Conservation (phyloP, 352 stramenopile species). For the Phytophthora pinifolia region DNA sequence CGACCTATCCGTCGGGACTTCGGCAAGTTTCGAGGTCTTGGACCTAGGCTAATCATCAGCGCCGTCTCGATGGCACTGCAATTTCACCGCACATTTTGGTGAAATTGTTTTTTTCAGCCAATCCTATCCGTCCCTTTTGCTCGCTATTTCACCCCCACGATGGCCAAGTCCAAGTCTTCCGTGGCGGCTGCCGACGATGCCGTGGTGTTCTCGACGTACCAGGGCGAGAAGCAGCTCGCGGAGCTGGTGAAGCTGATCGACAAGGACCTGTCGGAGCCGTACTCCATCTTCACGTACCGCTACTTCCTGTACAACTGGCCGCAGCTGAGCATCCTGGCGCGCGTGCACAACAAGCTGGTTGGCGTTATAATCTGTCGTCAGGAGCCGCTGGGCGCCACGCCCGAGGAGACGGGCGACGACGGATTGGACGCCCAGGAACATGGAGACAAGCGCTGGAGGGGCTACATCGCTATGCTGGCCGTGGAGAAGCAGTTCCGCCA, state of each 20-base stretch:
- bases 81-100: too few species aligned
- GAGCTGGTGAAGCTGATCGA: constrained; percentile 94
- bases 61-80: too few species aligned
- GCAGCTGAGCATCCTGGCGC: constrained; percentile 88
- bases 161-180: constrained; percentile 28
- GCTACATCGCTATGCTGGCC: constrained; percentile 96
- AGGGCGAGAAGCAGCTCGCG: constrained; percentile 88
- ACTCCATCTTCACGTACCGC: constrained; percentile 97
- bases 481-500: constrained; percentile 91
- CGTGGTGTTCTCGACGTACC: constrained; percentile 74
- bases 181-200: constrained; percentile 8
- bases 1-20: constrained; percentile 1
- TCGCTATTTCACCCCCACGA: constrained; percentile 6
- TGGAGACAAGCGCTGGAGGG: constrained; percentile 52
- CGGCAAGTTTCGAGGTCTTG: too few species aligned
- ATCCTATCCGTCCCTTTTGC: too few species aligned
- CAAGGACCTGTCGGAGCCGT: constrained; percentile 94
- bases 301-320: constrained; percentile 97
- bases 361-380: constrained; percentile 93
- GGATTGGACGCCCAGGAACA: constrained; percentile 9
- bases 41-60: too few species aligned
- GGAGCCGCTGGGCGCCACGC: constrained; percentile 71
- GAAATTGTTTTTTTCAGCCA: too few species aligned
- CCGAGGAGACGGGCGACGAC: constrained; percentile 45
- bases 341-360: constrained; percentile 84